These are phyloP conservation scores for Coemansia sp. DNA, from an alignment of 192 early-diverging fungal species.

Conservation along the genomic window DNA sequence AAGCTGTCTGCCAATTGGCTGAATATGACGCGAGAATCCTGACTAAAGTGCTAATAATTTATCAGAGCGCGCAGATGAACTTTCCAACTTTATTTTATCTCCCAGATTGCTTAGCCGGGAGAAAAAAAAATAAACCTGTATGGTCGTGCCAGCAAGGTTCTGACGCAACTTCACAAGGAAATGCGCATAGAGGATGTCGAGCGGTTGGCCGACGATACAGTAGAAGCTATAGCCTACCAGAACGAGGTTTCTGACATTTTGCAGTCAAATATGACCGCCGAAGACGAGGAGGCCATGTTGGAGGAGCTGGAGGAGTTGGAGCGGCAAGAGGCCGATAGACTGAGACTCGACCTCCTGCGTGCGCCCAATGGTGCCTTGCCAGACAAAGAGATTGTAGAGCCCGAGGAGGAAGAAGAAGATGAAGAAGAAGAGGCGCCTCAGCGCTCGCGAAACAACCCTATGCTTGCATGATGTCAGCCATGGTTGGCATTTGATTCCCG, in stretches of 20 bases:
- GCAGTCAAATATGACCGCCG: conserved; percentile 69
- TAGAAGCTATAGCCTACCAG: conserved; percentile 95
- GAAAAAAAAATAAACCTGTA: too few species aligned
- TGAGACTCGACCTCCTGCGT: conserved; percentile 30
- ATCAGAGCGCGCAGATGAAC: neutral
- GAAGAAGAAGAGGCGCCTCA: conserved; percentile 18
- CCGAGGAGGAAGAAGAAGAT: conserved; percentile 21
- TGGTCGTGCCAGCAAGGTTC: neutral
- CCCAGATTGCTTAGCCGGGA: neutral
- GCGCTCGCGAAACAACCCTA: conserved; percentile 26
- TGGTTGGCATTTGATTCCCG: neutral
- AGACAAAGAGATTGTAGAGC: conserved; percentile 4
- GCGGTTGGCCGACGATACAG: conserved; percentile 93
- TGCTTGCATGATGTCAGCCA: conserved; percentile 29
- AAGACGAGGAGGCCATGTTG: conserved; percentile 88
- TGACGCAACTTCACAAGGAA: conserved; percentile 76
- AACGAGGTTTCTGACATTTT: conserved; percentile 76
- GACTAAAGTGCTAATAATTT: neutral
- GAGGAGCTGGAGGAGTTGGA: conserved; percentile 76
- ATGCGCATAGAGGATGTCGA: conserved; percentile 92
- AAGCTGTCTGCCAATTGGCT: conserved; percentile 10
- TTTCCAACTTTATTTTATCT: neutral
- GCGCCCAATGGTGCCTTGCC: conserved; percentile 30
- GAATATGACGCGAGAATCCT: conserved; percentile 16
- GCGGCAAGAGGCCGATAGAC: conserved; percentile 37